phyloP scores from a whole-genome alignment of 148 eudicot species.

The Rhododendron williamsianum region DNA sequence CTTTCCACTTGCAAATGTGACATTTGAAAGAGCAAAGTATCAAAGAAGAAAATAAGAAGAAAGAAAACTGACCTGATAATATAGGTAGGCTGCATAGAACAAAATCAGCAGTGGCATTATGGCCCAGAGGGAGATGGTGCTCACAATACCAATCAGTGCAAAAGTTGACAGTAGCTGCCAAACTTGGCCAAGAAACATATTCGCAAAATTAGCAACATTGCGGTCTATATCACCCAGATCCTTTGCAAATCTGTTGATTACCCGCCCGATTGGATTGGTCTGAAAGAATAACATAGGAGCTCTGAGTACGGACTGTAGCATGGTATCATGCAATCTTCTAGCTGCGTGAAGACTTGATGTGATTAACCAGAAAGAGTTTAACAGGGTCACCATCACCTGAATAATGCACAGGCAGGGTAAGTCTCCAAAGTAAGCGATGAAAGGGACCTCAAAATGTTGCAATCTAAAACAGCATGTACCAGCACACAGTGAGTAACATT shows the following conservation, averaged over 20 bases:
- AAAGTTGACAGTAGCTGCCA: constrained; percentile 56
- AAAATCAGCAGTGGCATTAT: constrained; percentile 62
- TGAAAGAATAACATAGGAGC: constrained; percentile 76
- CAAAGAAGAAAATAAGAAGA: not conserved
- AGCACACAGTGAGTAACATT: not conserved
- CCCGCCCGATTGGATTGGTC: constrained; percentile 61
- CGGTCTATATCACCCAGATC: constrained; percentile 63
- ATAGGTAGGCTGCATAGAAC: constrained; percentile 56
- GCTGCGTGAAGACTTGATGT: constrained; percentile 60
- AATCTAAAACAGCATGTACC: not conserved
- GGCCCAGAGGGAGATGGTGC: constrained; percentile 60
- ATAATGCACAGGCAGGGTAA: constrained; percentile 7
- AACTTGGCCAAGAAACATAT: constrained; percentile 38
- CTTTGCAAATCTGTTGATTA: constrained; percentile 56
- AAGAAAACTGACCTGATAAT: constrained; percentile 44
- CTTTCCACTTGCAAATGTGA: not conserved
- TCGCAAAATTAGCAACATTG: constrained; percentile 39
- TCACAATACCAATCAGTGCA: constrained; percentile 49
- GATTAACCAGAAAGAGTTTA: constrained; percentile 65
- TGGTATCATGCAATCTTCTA: constrained; percentile 52
- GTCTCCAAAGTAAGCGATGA: not conserved
- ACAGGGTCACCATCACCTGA: constrained; percentile 58
- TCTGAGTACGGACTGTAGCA: constrained; percentile 50
- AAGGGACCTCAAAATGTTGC: not conserved
- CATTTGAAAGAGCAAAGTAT: not conserved